phyloP scores from a whole-genome alignment of 805 yeast species.

The Teunomyces panamensis region DNA sequence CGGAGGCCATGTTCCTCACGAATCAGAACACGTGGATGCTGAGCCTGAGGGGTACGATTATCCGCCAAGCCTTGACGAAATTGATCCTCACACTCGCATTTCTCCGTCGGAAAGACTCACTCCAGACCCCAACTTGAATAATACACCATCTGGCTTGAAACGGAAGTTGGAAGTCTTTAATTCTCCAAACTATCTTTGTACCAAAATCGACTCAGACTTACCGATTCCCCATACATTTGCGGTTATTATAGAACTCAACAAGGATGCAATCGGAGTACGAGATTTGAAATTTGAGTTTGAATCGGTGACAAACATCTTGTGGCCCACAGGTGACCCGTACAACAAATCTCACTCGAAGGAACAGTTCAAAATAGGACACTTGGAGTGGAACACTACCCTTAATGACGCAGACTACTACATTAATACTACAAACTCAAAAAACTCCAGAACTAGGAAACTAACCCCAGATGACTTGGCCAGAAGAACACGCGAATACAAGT shows the following conservation, averaged over 20 bases:
- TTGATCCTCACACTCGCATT: background rate
- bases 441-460: slow-evolving; percentile 38
- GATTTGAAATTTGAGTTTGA: slow-evolving; percentile 41
- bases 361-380: slow-evolving; percentile 44
- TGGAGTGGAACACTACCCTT: slow-evolving; percentile 41
- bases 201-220: slow-evolving; percentile 35
- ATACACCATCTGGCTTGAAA: slow-evolving; percentile 12
- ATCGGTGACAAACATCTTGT: slow-evolving; percentile 43
- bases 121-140: slow-evolving; percentile 9
- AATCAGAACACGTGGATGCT: background rate
- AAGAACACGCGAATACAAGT: slow-evolving; percentile 32
- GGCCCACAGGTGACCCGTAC: slow-evolving; percentile 56
- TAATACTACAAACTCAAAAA: slow-evolving; percentile 41
- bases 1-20: slow-evolving; percentile 21
- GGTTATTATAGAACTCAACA: slow-evolving; percentile 43
- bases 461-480: slow-evolving; percentile 44
- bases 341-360: slow-evolving; percentile 44
- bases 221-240: slow-evolving; percentile 55
- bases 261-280: slow-evolving; percentile 33
- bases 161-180: slow-evolving; percentile 22
- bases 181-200: slow-evolving; percentile 36
- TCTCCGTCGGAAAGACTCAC: background rate
- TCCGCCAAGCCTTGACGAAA: background rate
- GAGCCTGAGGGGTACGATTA: background rate
- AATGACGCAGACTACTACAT: slow-evolving; percentile 45